These are phyloP conservation scores for Endogone sp. DNA, from an alignment of 192 early-diverging fungal genomes.

Conservation along the genomic window DNA sequence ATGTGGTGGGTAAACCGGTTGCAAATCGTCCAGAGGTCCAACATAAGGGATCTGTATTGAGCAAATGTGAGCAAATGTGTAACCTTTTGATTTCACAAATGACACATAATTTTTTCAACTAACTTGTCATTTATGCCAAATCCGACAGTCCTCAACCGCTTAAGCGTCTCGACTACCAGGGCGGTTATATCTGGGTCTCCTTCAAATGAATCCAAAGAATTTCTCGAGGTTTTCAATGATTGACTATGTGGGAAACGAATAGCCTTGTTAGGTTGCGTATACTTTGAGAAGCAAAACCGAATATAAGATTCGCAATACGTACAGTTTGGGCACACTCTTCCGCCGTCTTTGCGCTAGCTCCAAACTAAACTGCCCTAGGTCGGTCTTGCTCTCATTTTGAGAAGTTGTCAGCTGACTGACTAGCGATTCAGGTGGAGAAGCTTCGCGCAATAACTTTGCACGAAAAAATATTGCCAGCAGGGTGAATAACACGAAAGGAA, in stretches of 20 bases:
- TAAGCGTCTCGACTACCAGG: background rate
- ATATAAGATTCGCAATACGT: too few species aligned
- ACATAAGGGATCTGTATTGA: too few species aligned
- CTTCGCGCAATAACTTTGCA: constrained; percentile 2
- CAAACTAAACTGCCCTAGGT: too few species aligned
- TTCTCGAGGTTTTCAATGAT: too few species aligned
- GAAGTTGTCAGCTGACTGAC: constrained; percentile 38
- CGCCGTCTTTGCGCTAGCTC: constrained; percentile 37
- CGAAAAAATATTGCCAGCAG: background rate
- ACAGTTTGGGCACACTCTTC: constrained; percentile 7
- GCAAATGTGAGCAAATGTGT: too few species aligned
- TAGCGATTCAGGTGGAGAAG: constrained; percentile 35
- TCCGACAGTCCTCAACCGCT: background rate
- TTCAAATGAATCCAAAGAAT: background rate
- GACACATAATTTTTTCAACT: background rate
- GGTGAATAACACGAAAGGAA: background rate
- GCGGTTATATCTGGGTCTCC: background rate
- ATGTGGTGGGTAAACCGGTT: constrained; percentile 34
- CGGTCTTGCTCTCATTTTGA: constrained; percentile 33
- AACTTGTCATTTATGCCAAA: background rate
- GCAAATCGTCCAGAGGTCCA: constrained; percentile 47
- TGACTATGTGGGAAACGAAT: too few species aligned
- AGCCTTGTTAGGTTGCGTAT: too few species aligned
- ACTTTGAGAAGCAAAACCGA: too few species aligned
- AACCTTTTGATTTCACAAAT: too few species aligned